Conservation (phyloP, 331 rosid genomes). For the Stylosanthes scabra region DNA sequence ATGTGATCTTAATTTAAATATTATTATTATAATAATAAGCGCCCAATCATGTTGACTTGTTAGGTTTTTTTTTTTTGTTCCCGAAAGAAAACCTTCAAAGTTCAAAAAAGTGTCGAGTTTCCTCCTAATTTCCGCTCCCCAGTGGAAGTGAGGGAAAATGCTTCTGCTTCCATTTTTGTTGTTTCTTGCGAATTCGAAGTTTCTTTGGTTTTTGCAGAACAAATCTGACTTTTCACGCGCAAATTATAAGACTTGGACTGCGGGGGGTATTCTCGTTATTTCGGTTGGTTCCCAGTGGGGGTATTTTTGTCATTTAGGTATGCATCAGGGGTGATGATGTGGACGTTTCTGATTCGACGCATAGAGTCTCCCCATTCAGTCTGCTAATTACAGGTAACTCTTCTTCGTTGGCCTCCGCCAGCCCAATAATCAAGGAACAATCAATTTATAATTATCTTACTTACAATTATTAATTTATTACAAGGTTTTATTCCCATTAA, state of each 20-base stretch:
- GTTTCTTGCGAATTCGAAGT: too few relatives aligned
- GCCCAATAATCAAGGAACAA: too few relatives aligned
- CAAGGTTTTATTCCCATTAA: too few relatives aligned
- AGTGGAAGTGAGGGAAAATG: background rate
- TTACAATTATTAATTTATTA: too few relatives aligned
- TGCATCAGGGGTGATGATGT: slow-evolving; percentile 34
- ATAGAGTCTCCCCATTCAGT: background rate
- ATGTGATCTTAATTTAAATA: background rate
- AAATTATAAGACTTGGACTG: background rate
- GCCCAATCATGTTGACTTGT: slow-evolving; percentile 35
- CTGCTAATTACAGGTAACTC: background rate
- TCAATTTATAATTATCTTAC: too few relatives aligned
- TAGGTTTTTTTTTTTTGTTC: slow-evolving; percentile 12
- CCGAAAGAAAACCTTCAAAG: background rate
- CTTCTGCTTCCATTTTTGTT: background rate
- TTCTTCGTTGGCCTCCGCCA: background rate
- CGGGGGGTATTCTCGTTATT: slow-evolving; percentile 31
- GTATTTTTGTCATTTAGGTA: background rate
- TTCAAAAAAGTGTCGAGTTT: background rate
- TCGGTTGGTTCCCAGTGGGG: background rate
- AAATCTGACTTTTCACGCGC: background rate
- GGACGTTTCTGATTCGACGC: slow-evolving; percentile 31
- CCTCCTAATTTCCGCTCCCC: background rate
- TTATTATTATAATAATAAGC: background rate
- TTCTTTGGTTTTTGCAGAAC: too few relatives aligned